Evolutionary conservation across 2,329 filamentous ascomycete genomes (phyloP), one percentile per base, ranked within the genome.

Genomic region (Colletotrichum sp.): DNA sequence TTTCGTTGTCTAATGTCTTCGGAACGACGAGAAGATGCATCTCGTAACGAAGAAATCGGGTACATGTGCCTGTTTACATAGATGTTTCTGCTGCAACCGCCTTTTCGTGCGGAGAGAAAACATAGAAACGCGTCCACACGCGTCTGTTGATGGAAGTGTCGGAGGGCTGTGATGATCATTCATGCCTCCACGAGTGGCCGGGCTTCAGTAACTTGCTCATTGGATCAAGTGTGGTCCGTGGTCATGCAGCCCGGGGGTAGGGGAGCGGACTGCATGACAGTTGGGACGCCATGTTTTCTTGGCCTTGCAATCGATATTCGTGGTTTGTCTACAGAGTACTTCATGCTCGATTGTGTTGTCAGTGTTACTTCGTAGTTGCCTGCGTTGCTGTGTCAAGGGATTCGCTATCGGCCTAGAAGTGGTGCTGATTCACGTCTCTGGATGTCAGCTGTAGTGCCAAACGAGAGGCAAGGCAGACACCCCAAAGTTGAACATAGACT

Each of bases 161-260:
- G 57, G 63, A 66, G 67, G 26, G 39, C 36, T 59, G 13, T 32
- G 67, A 28, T 68, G 68, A 75, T 72, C 68, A 59, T 64, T 77
- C 72, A 72, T 75, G 75, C 72, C 36, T 67, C 39, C 36, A 32
- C 13, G 39, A 48, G 24, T 63, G 8, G 48, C 59, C 24, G 24
- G 44, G 57, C 30, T 55, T 18, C 10, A 18, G 44, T 44, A 26
- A 34, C 65, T 9, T 39, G 34, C n/a, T 57, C 36, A 77, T 68
- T 75, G 68, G 62, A 57, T 59, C 34, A 32, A 12, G 18, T 16
- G 9, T 55, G 63, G 44, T 39, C 52, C 28, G 7, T 44, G 44
- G 57, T 73, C 59, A 76, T 73, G 70, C 74, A 32, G 24, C 22
- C 12, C 28, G 34, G 26, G 44, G 59, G 55, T 12, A n/a, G 32